phyloP scores from a whole-genome alignment of 2,329 filamentous ascomycete genomes.

The Claviceps humidiphila region DNA sequence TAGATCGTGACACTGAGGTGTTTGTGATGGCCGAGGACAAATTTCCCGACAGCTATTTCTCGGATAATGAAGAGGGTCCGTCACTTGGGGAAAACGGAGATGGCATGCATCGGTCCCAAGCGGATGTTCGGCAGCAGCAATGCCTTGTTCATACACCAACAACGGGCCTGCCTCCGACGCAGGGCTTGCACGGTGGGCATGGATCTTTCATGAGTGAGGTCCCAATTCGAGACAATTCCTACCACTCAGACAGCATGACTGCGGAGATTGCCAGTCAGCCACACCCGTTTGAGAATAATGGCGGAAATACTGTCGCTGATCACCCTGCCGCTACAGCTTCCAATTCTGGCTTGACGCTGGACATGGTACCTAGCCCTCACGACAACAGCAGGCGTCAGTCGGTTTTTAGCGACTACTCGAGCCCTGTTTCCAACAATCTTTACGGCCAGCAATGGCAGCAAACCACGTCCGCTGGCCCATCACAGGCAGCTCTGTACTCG shows the following conservation, averaged over 20 bases:
- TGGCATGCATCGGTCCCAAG: constrained; percentile 23
- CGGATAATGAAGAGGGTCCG: constrained; percentile 32
- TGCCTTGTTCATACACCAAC: constrained; percentile 22
- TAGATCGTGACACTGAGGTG: constrained; percentile 23
- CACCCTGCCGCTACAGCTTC: constrained; percentile 21
- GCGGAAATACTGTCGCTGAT: constrained; percentile 20
- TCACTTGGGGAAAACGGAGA: constrained; percentile 30
- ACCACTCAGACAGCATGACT: constrained; percentile 26
- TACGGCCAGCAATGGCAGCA: constrained; percentile 33
- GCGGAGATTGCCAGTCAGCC: constrained; percentile 28
- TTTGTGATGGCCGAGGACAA: constrained; percentile 41
- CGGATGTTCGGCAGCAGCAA: constrained; percentile 15
- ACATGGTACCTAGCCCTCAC: constrained; percentile 32
- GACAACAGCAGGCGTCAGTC: constrained; percentile 33
- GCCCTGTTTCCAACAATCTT: constrained; percentile 23
- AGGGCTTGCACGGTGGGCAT: constrained; percentile 18
- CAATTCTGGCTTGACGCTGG: constrained; percentile 26
- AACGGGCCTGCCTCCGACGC: constrained; percentile 23
- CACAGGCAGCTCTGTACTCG: constrained; percentile 30
- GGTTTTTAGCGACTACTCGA: constrained; percentile 32
- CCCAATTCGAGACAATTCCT: constrained; percentile 29
- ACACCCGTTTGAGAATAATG: constrained; percentile 27
- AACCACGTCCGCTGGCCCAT: constrained; percentile 24
- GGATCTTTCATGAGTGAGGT: constrained; percentile 29
- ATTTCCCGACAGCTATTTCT: constrained; percentile 31